Base-by-base conservation (phyloP, 2,329 filamentous ascomycete species). In the Stagonosporopsis tanaceti region DNA sequence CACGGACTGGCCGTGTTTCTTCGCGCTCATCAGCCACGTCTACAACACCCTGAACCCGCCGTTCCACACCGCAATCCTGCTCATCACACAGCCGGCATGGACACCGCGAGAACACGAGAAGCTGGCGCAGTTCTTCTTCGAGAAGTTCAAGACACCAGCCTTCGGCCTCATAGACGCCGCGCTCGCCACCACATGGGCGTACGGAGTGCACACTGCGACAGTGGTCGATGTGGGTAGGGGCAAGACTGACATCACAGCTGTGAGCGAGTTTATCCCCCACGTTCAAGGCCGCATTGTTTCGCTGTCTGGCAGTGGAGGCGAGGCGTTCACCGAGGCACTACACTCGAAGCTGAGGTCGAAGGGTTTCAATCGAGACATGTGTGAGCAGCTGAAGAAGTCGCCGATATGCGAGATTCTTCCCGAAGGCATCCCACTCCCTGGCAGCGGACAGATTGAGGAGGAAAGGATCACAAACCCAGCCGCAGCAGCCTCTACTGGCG, bases 131-230 rank as follows among this genome's bases (percentile, higher is more conserved):
- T 99, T 97, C 81, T 87, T 98, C 63, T 99, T 99, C 71, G 95
- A 99, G 78, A 96, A 95, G 78, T 97, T 96, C 73, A 95, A 94
- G 80, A 95, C 92, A 0, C 95, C 95, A 0, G 93, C 92, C 0
- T 90, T 99, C 48, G 93, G 90, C 67, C 84, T 98, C 61, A 89
- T 99, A 80, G 91, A 98, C 77, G 90, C 92, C 66, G 93, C 92
- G 3, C 80, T 96, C 44, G 93, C 95, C 25, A 90, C 92, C 0
- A 89, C 81, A 56, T 89, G 87, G 70, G 87, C 95, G 54, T 98
- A 96, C 71, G 93, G 92, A 11, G 84, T 93, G 28, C 84, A 88
- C 30, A 92, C 87, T 66, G 89, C 95, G 69, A 95, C 92, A 0
- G 86, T 99, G 20, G 84, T 99, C 24, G 95, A 99, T 75, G 90